Evolutionary conservation across 139 green algal genomes (phyloP).

Genomic region (Chlamydomonas eustigma): DNA sequence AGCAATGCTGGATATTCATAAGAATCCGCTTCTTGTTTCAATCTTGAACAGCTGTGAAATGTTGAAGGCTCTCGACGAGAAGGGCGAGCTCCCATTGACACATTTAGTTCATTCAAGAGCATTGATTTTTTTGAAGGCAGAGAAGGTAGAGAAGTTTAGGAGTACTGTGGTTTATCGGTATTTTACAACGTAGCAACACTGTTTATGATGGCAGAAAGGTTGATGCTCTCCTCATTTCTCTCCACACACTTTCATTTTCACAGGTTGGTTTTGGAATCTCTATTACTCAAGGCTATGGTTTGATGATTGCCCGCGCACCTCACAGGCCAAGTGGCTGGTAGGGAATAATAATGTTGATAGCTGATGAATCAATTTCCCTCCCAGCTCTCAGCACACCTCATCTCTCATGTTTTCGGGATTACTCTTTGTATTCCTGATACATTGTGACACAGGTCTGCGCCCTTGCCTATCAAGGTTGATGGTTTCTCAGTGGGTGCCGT

Average conservation of each 20-base stretch:
- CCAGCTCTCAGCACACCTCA: no score
- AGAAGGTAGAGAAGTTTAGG: no score
- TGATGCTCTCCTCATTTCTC: background rate
- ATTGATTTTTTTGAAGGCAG: constrained; percentile 44
- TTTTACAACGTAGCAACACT: no score
- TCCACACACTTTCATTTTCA: background rate
- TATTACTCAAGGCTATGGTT: constrained; percentile 49
- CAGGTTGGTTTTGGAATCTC: constrained; percentile 58
- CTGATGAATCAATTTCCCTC: background rate
- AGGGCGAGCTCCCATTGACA: constrained; percentile 27
- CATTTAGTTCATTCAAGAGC: constrained; percentile 28
- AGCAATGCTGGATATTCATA: constrained; percentile 28
- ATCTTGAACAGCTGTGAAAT: constrained; percentile 51
- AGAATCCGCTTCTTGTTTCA: constrained; percentile 46
- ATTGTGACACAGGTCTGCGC: constrained; percentile 54
- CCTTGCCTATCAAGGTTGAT: constrained; percentile 53
- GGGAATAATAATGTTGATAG: no score
- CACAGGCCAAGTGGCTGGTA: constrained; percentile 40
- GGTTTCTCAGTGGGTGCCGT: constrained; percentile 52
- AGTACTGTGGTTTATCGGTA: background rate
- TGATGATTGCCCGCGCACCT: constrained; percentile 31
- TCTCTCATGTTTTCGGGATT: no score
- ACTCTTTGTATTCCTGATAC: no score
- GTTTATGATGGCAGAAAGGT: no score
- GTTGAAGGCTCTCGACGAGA: constrained; percentile 32